A percentile compares a stretch with the other conserved stretches of the same genome.
These are phyloP conservation scores for Fusarium caatingaense DNA, from an alignment of 2,329 filamentous ascomycete species.

Conservation along the genomic window DNA sequence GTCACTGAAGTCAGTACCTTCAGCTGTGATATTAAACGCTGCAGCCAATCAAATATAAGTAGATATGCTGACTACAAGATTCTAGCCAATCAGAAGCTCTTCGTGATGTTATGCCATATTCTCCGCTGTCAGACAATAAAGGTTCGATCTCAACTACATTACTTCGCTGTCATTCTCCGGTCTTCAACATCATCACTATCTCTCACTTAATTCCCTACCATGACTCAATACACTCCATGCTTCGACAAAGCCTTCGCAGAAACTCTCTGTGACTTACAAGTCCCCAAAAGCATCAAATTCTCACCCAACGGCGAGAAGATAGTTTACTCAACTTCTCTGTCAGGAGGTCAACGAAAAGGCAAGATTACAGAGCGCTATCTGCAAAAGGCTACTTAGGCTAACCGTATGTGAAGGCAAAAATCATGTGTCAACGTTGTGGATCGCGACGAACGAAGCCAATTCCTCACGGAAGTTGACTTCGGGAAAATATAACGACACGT, in stretches of 20 bases:
- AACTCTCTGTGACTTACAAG: conserved; percentile 23
- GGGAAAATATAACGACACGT: conserved; percentile 2
- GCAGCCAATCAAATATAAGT: neutral
- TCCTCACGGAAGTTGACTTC: conserved; percentile 19
- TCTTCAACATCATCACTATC: neutral
- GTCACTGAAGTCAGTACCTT: neutral
- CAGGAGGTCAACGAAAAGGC: conserved; percentile 7
- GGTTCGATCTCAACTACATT: neutral
- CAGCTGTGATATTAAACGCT: neutral
- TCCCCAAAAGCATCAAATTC: conserved; percentile 17
- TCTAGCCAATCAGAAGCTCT: neutral
- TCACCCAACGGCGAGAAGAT: conserved; percentile 13
- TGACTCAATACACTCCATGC: neutral
- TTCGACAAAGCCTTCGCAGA: conserved; percentile 24
- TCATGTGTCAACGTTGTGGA: conserved; percentile 28
- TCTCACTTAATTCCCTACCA: neutral
- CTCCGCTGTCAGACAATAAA: neutral
- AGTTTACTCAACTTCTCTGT: conserved; percentile 14
- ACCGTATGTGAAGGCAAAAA: conserved; percentile 15
- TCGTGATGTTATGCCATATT: neutral
- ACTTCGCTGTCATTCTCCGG: fast-evolving
- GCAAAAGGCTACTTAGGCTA: no score
- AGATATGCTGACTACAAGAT: fast-evolving
- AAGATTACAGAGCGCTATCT: no score
- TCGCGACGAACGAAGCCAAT: conserved; percentile 14